Evolutionary conservation across 257 asterid genomes (phyloP).

Genomic region (Rauvolfia tetraphylla): DNA sequence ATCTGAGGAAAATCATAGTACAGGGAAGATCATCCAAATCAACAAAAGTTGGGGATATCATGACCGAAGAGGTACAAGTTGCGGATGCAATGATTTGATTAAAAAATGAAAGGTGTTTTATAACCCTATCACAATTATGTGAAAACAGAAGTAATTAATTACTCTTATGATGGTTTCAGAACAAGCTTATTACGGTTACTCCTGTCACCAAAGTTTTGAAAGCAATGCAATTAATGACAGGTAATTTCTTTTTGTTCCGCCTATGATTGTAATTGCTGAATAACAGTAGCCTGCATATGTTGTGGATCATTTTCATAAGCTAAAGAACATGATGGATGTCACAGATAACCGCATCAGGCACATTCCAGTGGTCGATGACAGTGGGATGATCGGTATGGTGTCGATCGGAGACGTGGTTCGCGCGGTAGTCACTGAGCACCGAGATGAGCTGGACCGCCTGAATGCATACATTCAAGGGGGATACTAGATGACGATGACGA

Average conservation of each 20-base stretch:
- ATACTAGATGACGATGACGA: constrained; percentile 51
- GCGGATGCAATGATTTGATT: neutral
- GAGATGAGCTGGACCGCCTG: constrained; percentile 74
- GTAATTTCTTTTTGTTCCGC: constrained; percentile 21
- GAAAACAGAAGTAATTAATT: neutral
- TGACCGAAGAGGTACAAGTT: constrained; percentile 88
- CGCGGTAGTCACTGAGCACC: constrained; percentile 87
- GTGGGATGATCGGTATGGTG: constrained; percentile 88
- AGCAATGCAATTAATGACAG: constrained; percentile 98
- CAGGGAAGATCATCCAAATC: constrained; percentile 96
- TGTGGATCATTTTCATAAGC: neutral
- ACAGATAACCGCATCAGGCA: constrained; percentile 94
- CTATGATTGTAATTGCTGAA: neutral
- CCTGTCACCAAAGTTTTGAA: constrained; percentile 81
- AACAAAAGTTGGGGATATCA: constrained; percentile 93
- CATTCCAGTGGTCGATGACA: constrained; percentile 76
- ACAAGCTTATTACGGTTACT: constrained; percentile 82
- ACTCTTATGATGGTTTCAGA: constrained; percentile 43
- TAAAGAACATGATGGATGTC: neutral
- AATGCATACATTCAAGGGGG: constrained; percentile 90
- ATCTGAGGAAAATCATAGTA: constrained; percentile 89
- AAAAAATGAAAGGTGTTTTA: neutral
- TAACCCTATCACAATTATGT: neutral
- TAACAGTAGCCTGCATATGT: neutral
- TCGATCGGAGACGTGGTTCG: constrained; percentile 96